These are phyloP conservation scores for Macroventuria anomochaeta DNA, from an alignment of 2,329 filamentous ascomycete species.

Conservation along the genomic window DNA sequence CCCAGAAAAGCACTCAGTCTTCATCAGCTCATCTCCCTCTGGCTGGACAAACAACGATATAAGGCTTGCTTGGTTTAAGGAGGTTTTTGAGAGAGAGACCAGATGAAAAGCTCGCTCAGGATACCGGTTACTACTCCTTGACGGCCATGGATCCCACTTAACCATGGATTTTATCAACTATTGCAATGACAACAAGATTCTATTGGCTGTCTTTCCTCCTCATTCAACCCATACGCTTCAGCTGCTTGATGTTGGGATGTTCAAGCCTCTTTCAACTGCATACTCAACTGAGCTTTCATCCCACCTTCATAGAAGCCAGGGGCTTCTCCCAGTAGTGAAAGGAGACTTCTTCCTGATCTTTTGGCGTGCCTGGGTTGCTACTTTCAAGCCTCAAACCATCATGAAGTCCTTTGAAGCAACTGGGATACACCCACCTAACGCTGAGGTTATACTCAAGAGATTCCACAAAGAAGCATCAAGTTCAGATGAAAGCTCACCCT, in stretches of 20 bases:
- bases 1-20: background rate
- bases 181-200: background rate
- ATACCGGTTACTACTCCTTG: background rate
- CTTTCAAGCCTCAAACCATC: background rate
- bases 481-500: too few relatives aligned
- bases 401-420: background rate
- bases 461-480: too few relatives aligned
- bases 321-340: background rate
- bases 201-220: background rate
- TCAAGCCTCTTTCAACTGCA: background rate
- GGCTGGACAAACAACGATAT: background rate
- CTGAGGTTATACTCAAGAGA: too few relatives aligned
- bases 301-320: background rate
- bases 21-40: background rate
- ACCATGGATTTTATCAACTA: background rate
- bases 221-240: background rate
- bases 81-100: background rate
- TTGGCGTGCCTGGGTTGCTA: background rate
- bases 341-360: background rate
- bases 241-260: background rate
- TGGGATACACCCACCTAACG: background rate
- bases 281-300: background rate
- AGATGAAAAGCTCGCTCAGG: background rate
- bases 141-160: background rate
- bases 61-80: background rate